Conservation (phyloP, 1,284 basidiomycete genomes). For the Boletus sp. region DNA sequence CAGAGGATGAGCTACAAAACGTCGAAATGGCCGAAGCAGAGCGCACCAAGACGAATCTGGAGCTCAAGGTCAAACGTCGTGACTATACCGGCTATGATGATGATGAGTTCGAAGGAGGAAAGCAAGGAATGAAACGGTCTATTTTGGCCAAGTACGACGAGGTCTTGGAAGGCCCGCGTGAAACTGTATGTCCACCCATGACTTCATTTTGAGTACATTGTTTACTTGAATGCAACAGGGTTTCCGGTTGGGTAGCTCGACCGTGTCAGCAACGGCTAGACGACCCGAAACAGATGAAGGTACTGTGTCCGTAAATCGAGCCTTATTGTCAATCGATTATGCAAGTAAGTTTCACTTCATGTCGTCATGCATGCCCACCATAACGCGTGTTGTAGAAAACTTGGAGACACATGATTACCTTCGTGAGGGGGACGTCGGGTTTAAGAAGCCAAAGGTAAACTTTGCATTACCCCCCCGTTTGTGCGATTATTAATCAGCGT, state of each 20-base stretch:
- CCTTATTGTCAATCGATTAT: conserved; percentile 87
- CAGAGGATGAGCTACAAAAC: conserved; percentile 97
- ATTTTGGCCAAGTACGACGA: conserved; percentile 95
- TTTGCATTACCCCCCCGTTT: background rate
- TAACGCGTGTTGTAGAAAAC: conserved; percentile 61
- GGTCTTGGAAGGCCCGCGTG: conserved; percentile 65
- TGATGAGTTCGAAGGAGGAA: conserved; percentile 79
- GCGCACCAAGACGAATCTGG: conserved; percentile 70
- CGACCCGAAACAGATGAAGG: conserved; percentile 53
- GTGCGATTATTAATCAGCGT: conserved; percentile 10
- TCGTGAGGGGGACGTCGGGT: conserved; percentile 86
- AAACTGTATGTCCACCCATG: conserved; percentile 49
- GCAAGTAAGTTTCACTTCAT: conserved; percentile 54
- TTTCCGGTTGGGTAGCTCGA: conserved; percentile 71
- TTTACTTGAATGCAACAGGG: conserved; percentile 45
- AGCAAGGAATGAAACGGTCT: conserved; percentile 75
- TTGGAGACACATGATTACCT: conserved; percentile 84
- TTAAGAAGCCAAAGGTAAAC: conserved; percentile 87
- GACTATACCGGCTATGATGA: conserved; percentile 97
- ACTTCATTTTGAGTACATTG: background rate
- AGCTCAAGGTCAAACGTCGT: conserved; percentile 84
- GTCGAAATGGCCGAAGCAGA: conserved; percentile 88
- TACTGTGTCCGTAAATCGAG: conserved; percentile 68
- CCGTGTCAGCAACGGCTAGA: conserved; percentile 37
- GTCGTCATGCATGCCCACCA: background rate